Conservation (phyloP, 768 basidiomycete genomes). For the Roridomyces roridus region DNA sequence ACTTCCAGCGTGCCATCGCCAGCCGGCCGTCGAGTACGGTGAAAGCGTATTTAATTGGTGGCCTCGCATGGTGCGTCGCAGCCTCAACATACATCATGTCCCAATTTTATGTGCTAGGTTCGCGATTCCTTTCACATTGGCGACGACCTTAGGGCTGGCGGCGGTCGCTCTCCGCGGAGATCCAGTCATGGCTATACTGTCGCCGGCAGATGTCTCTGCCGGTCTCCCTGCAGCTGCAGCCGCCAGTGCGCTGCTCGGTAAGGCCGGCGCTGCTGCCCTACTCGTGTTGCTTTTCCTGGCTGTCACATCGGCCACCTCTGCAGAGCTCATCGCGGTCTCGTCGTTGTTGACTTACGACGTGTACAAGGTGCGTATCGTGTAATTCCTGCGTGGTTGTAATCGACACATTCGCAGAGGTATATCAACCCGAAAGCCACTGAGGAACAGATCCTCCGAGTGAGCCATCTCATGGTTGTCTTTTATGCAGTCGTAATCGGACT, state of each 20-base stretch:
- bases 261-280: conserved; percentile 79
- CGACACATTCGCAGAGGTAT: conserved; percentile 61
- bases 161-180: conserved; percentile 80
- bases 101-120: conserved; percentile 52
- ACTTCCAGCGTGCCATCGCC: conserved; percentile 94
- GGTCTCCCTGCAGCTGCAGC: conserved; percentile 88
- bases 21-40: conserved; percentile 84
- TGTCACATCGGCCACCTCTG: conserved; percentile 84
- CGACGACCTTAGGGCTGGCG: conserved; percentile 86
- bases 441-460: conserved; percentile 68
- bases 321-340: conserved; percentile 92
- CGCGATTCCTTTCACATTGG: conserved; percentile 85
- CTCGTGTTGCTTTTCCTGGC: conserved; percentile 87
- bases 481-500: conserved; percentile 83
- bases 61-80: conserved; percentile 78
- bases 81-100: background rate
- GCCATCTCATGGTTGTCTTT: conserved; percentile 68
- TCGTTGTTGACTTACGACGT: conserved; percentile 85
- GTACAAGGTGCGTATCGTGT: conserved; percentile 73
- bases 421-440: conserved; percentile 86
- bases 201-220: conserved; percentile 77
- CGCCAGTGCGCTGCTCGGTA: conserved; percentile 80
- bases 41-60: conserved; percentile 90
- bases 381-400: too few species aligned
- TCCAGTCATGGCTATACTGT: conserved; percentile 54